Base-by-base conservation (phyloP, 2,329 filamentous ascomycete species). In the Penicillium sp. region DNA sequence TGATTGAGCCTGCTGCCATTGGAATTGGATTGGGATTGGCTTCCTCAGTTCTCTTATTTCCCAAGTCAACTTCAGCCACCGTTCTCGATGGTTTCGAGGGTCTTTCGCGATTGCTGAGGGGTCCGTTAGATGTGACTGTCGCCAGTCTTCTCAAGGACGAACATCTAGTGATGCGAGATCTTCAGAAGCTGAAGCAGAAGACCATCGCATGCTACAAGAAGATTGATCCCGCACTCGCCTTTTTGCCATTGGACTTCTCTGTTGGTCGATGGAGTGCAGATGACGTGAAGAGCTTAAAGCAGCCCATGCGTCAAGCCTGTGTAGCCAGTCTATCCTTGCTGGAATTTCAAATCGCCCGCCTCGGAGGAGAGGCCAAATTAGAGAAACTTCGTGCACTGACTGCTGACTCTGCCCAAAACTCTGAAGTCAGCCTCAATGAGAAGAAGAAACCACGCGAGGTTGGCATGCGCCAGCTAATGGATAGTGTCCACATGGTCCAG, bases 231-330 rank as follows among this genome's bases (percentile, higher is more conserved):
- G 60, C 69, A 0, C 47, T 79, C 0, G 72, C 63, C 0, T 81
- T 81, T 47, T 60, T 81, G 0, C 76, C 74, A 0, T 59, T 81
- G 1, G 78, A 81, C 53, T 67, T 79, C 18, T 79, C 77, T 0
- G 65, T 74, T 3, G 72, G 77, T 1, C 64, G 72, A 2, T 81
- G 78, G 78, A 73, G 65, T 15, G 64, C 77, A 1, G 70, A 75
- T 8, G 76, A 80, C 16, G 66, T 81, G 15, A 64, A 65, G 4
- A 59, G 58, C 0, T 52, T 81, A 6, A 67, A 74, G 12, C 65
- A 65, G 4, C 69, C 68, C 0, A 54, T 78, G 0, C 68, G 75
- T 0, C 65, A 73, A 9, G 61, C 71, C 8, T 67, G 75, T 52
- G 51, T 72, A 0, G 61, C 67, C 0, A 66, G 64, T 6, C 23